phyloP scores from a whole-genome alignment of 164 flowering plant genomes.

The Liquidambar formosana region DNA sequence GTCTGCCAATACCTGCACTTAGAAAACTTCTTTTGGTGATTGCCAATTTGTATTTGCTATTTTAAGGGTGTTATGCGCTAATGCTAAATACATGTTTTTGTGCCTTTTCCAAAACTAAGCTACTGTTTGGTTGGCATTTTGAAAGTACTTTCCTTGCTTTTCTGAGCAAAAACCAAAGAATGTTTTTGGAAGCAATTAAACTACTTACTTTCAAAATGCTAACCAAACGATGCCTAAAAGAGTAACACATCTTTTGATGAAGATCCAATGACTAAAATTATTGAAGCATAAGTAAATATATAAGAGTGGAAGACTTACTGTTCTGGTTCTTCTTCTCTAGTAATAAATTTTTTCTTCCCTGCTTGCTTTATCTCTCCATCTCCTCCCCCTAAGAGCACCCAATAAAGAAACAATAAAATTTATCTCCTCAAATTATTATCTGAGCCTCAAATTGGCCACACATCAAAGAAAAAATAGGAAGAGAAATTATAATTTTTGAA shows the following conservation, averaged over 20 bases:
- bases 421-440: background rate
- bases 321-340: conserved; percentile 89
- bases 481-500: background rate
- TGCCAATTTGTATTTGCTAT: too few relatives aligned
- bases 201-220: too few relatives aligned
- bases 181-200: too few relatives aligned
- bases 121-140: too few relatives aligned
- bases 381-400: conserved; percentile 52
- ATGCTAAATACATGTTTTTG: too few relatives aligned
- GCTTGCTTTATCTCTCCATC: conserved; percentile 58
- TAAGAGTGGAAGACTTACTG: conserved; percentile 53
- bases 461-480: background rate
- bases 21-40: background rate
- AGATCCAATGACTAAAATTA: background rate
- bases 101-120: too few relatives aligned
- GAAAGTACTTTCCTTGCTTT: too few relatives aligned
- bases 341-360: conserved; percentile 85
- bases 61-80: too few relatives aligned
- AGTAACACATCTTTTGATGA: background rate
- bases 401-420: background rate
- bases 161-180: too few relatives aligned
- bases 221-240: too few relatives aligned
- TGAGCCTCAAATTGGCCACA: background rate
- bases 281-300: background rate
- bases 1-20: conserved; percentile 84